These are phyloP conservation scores for Hypomontagnella monticulosa DNA, from an alignment of 495 filamentous ascomycete species.

Conservation along the genomic window DNA sequence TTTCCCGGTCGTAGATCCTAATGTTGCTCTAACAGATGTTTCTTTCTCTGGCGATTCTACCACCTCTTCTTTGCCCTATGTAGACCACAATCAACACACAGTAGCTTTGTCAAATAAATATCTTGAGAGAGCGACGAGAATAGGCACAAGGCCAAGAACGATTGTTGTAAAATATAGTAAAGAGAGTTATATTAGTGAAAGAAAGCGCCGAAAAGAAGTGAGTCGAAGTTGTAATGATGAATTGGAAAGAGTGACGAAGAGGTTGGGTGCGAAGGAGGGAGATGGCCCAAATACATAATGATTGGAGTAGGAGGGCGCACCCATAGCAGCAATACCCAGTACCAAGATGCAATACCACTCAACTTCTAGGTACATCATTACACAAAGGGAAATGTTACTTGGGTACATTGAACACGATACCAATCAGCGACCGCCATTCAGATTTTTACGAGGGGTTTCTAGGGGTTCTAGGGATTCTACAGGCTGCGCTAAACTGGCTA, in stretches of 20 bases:
- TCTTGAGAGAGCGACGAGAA: conserved; percentile 41
- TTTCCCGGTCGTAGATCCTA: conserved; percentile 10
- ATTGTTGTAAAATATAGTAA: conserved; percentile 27
- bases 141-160: conserved; percentile 30
- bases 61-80: conserved; percentile 8
- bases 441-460: conserved; percentile 23
- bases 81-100: conserved; percentile 19
- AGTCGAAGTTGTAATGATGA: conserved; percentile 13
- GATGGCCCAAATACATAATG: conserved; percentile 24
- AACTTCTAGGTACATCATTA: not conserved
- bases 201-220: conserved; percentile 22
- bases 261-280: conserved; percentile 28
- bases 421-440: conserved; percentile 22
- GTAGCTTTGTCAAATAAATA: conserved; percentile 34
- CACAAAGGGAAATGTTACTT: conserved; percentile 18
- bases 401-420: conserved; percentile 30
- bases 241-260: conserved; percentile 35
- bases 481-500: not conserved
- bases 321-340: not conserved
- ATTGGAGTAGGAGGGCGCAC: conserved; percentile 24
- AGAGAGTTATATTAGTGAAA: conserved; percentile 31
- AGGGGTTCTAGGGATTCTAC: not conserved
- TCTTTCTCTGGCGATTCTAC: conserved; percentile 9
- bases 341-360: not conserved
- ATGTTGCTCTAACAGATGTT: conserved; percentile 22